These are phyloP conservation scores for Mortierella sp. DNA, from an alignment of 371 early-diverging fungal species.

Conservation along the genomic window DNA sequence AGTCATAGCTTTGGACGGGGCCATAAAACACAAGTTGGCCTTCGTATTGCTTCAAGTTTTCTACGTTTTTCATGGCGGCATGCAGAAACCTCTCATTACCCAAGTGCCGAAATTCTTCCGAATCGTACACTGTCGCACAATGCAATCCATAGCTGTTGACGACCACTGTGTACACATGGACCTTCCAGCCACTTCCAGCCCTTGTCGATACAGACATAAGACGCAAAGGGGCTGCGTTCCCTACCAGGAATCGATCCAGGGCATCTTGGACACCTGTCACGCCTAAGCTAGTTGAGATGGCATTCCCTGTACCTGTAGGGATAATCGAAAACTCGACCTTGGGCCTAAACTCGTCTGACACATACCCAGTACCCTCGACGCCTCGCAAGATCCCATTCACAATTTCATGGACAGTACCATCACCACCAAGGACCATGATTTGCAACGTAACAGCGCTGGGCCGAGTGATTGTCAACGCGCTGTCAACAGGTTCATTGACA, in stretches of 20 bases:
- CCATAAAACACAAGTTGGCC: constrained; percentile 29
- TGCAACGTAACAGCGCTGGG: constrained; percentile 37
- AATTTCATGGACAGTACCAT: constrained; percentile 51
- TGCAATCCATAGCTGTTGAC: constrained; percentile 54
- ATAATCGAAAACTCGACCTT: constrained; percentile 41
- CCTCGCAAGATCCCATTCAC: constrained; percentile 48
- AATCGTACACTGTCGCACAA: constrained; percentile 53
- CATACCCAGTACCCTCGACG: constrained; percentile 31
- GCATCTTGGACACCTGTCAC: constrained; percentile 37
- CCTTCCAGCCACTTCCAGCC: constrained; percentile 7
- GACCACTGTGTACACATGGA: constrained; percentile 35
- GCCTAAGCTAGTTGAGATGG: constrained; percentile 48
- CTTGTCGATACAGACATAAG: constrained; percentile 34
- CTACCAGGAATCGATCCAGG: constrained; percentile 30
- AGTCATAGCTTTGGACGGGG: constrained; percentile 22
- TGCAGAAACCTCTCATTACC: constrained; percentile 51
- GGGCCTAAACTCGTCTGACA: constrained; percentile 42
- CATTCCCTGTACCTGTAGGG: constrained; percentile 52
- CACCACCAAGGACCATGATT: constrained; percentile 52
- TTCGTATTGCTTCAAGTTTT: constrained; percentile 41
- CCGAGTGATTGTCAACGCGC: background rate
- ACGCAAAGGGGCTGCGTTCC: constrained; percentile 26
- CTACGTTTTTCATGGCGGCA: constrained; percentile 54
- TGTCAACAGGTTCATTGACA: background rate
- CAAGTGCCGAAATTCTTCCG: constrained; percentile 48